These are phyloP conservation scores for Luvunga scandens DNA, from an alignment of 345 rosid species.

Conservation along the genomic window DNA sequence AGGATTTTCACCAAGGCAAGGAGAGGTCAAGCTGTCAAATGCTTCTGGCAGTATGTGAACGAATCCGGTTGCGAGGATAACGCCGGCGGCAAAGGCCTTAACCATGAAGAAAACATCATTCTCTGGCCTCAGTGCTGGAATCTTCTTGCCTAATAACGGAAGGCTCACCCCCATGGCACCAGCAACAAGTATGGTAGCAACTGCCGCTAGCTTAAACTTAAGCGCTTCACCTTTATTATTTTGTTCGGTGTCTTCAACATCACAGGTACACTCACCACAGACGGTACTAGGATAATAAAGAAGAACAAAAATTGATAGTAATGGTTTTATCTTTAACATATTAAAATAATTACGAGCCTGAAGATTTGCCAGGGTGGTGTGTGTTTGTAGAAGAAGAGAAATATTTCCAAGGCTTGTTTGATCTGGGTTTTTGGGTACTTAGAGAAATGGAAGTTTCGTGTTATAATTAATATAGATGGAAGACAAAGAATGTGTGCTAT, in stretches of 20 bases:
- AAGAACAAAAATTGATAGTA: neutral
- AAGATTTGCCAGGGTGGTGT: constrained; percentile 9
- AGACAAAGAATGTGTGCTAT: neutral
- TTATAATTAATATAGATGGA: neutral
- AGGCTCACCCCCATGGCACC: constrained; percentile 54
- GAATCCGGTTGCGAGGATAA: constrained; percentile 63
- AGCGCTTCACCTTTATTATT: constrained; percentile 26
- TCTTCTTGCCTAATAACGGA: constrained; percentile 39
- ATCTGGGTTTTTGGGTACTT: neutral
- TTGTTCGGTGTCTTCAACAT: neutral
- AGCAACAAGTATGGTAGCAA: constrained; percentile 51
- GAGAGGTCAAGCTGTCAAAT: constrained; percentile 47
- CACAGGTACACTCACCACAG: constrained; percentile 28
- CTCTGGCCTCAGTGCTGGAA: constrained; percentile 43
- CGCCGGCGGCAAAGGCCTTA: constrained; percentile 68
- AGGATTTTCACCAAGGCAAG: constrained; percentile 38
- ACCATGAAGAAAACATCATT: constrained; percentile 54
- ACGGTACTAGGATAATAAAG: constrained; percentile 15
- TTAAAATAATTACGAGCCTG: constrained; percentile 6
- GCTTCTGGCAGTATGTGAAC: constrained; percentile 67
- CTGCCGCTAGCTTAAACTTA: constrained; percentile 39
- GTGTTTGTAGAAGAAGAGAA: neutral
- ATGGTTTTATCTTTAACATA: neutral
- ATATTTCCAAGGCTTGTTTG: neutral
- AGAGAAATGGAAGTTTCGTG: neutral